These are phyloP conservation scores for Flaveria trinervia DNA, from an alignment of 129 eudicot species.

Conservation along the genomic window DNA sequence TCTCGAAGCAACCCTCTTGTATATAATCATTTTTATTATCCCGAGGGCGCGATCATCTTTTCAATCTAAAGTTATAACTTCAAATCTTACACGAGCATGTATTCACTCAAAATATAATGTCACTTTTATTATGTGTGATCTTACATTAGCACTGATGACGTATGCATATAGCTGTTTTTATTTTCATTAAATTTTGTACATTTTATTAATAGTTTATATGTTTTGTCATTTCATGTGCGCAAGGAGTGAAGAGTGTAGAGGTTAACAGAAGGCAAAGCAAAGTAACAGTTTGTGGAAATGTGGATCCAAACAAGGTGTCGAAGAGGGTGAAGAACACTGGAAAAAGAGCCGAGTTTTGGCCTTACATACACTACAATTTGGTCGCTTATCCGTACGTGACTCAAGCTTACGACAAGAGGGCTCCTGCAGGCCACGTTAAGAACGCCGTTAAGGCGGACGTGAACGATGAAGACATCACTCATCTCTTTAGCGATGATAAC, in stretches of 20 bases:
- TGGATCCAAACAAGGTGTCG: conserved; percentile 82
- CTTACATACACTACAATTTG: conserved; percentile 71
- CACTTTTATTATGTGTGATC: too few species aligned
- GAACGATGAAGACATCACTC: conserved; percentile 54
- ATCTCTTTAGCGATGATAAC: conserved; percentile 79
- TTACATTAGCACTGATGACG: too few species aligned
- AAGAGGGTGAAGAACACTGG: conserved; percentile 75
- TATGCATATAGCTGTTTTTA: too few species aligned
- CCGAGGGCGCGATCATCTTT: too few species aligned
- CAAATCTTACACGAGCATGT: too few species aligned
- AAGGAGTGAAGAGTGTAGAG: conserved; percentile 73
- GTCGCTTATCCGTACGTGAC: conserved; percentile 57
- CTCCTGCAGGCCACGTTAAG: conserved; percentile 76
- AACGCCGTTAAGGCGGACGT: conserved; percentile 59
- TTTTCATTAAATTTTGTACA: too few species aligned
- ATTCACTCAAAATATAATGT: too few species aligned
- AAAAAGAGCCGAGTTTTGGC: conserved; percentile 89
- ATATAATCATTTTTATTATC: too few species aligned
- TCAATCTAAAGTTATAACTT: too few species aligned
- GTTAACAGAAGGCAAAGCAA: conserved; percentile 67
- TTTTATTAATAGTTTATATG: too few species aligned
- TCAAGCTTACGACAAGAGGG: conserved; percentile 85
- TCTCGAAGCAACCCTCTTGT: too few species aligned
- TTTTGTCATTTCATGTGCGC: background rate
- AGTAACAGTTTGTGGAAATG: conserved; percentile 67